A percentile compares a stretch with the other conserved stretches of the same genome.
Evolutionary conservation across 2,329 filamentous ascomycete genomes (phyloP).

Genomic region (Pezicula radicicola): DNA sequence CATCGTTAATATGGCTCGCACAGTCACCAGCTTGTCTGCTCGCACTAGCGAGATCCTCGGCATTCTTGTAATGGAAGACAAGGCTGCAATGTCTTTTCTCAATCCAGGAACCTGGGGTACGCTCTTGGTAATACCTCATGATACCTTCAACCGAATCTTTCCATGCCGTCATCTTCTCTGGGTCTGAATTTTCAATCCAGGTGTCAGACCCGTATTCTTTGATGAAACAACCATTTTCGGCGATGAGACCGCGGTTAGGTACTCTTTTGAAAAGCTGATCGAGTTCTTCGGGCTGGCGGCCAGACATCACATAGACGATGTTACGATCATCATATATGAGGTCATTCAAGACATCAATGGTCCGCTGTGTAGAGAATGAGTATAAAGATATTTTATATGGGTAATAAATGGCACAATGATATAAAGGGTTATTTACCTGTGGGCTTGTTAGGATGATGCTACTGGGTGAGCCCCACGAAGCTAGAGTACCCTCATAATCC

Average conservation of each 20-base stretch:
- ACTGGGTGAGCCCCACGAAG: slow-evolving; percentile 80
- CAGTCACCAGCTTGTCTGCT: slow-evolving; percentile 82
- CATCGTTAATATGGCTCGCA: slow-evolving; percentile 92
- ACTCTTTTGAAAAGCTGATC: slow-evolving; percentile 83
- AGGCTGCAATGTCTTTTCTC: slow-evolving; percentile 91
- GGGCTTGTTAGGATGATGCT: slow-evolving; percentile 85
- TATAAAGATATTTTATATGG: not conserved
- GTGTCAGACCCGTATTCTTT: slow-evolving; percentile 64
- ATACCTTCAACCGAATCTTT: slow-evolving; percentile 81
- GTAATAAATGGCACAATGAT: not conserved
- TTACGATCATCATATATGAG: slow-evolving; percentile 78
- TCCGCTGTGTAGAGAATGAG: slow-evolving; percentile 50
- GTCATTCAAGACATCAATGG: slow-evolving; percentile 79
- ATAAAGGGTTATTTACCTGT: slow-evolving; percentile 38
- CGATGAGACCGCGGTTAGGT: slow-evolving; percentile 81
- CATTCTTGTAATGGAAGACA: slow-evolving; percentile 84
- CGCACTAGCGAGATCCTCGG: slow-evolving; percentile 73
- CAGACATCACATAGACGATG: slow-evolving; percentile 91
- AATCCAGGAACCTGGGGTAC: slow-evolving; percentile 82
- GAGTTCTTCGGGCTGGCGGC: slow-evolving; percentile 81
- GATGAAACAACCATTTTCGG: slow-evolving; percentile 91
- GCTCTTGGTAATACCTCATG: slow-evolving; percentile 84
- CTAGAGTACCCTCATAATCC: slow-evolving; percentile 90
- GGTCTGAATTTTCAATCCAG: slow-evolving; percentile 79
- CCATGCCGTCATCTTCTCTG: slow-evolving; percentile 69